Evolutionary conservation across 2,329 filamentous ascomycete genomes (phyloP).

Genomic region (Neopestalotiopsis clavispora): DNA sequence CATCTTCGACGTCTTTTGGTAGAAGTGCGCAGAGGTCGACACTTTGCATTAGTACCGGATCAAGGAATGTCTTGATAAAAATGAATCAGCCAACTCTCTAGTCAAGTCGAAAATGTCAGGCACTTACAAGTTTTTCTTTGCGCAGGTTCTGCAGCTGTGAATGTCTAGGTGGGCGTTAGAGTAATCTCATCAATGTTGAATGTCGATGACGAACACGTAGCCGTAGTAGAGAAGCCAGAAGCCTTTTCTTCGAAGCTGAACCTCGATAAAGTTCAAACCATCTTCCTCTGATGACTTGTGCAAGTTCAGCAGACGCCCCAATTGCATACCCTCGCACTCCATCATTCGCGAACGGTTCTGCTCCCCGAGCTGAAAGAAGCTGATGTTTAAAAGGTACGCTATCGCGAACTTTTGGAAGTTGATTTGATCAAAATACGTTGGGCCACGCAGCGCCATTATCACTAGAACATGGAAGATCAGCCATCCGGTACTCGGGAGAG

Average conservation of each 20-base stretch:
- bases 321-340: constrained; percentile 7
- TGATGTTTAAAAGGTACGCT: constrained; percentile 1
- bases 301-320: constrained; percentile 9
- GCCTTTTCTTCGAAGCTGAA: constrained; percentile 10
- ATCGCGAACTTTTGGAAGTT: constrained; percentile 11
- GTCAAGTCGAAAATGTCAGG: neutral
- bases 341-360: constrained; percentile 12
- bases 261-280: constrained; percentile 8
- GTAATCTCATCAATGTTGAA: no score
- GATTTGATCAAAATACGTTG: constrained; percentile 9
- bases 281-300: constrained; percentile 4
- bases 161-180: neutral
- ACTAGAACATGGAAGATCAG: neutral
- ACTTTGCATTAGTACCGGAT: neutral
- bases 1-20: constrained; percentile 5
- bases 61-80: neutral
- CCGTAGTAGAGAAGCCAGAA: constrained; percentile 13
- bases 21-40: constrained; percentile 7
- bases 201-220: neutral
- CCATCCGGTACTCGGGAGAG: neutral
- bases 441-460: constrained; percentile 5
- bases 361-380: constrained; percentile 12
- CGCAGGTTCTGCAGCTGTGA: constrained; percentile 14
- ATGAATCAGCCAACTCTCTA: neutral
- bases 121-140: constrained; percentile 6